phyloP scores from a whole-genome alignment of 306 rosid species.

The Sphenostylis stenocarpa region DNA sequence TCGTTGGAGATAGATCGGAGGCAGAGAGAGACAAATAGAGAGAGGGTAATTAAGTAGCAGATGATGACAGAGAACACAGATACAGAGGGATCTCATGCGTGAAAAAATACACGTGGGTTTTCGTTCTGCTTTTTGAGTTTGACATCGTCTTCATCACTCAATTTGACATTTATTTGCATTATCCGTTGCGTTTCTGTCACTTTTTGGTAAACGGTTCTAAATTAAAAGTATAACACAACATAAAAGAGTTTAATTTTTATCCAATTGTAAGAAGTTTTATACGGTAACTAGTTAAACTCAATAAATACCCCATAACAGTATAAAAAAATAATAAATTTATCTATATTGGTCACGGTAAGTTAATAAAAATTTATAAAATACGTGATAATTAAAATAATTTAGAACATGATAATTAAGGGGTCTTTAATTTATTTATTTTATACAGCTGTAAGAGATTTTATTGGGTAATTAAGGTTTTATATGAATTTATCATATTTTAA shows the following conservation, averaged over 20 bases:
- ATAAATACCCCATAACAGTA: too few species aligned
- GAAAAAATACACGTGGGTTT: slow-evolving; percentile 14
- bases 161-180: slow-evolving; percentile 20
- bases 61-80: neutral
- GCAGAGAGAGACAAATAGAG: neutral
- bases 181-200: neutral
- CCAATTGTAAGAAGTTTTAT: too few species aligned
- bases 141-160: neutral
- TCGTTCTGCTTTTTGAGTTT: neutral
- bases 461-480: too few species aligned
- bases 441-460: too few species aligned
- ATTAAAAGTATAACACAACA: neutral
- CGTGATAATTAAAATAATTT: too few species aligned
- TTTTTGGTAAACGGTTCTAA: neutral
- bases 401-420: too few species aligned
- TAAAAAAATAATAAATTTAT: too few species aligned
- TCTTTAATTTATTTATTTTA: too few species aligned
- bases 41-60: neutral
- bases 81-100: neutral
- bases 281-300: too few species aligned
- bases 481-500: too few species aligned
- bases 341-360: too few species aligned
- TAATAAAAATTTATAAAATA: too few species aligned
- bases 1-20: neutral
- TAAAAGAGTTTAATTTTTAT: neutral